Evolutionary conservation across 352 stramenopile species (phyloP).

Genomic region (Plasmopara halstedii): DNA sequence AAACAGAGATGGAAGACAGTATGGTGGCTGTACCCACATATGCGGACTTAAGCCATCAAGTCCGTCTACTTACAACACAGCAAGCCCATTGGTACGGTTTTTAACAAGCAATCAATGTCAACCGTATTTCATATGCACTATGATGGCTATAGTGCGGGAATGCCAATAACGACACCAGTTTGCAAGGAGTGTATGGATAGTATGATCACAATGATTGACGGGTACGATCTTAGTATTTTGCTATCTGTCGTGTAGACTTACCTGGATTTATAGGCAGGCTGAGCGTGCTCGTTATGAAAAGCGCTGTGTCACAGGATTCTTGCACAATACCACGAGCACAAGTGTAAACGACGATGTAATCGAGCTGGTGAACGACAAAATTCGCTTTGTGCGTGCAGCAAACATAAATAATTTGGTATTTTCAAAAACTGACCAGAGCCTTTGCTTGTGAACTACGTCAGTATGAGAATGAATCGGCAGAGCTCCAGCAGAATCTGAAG

Average conservation of each 20-base stretch:
- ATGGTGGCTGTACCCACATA: conserved; percentile 57
- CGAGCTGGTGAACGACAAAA: conserved; percentile 64
- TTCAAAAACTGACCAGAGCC: background rate
- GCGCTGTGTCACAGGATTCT: conserved; percentile 41
- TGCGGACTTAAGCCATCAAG: conserved; percentile 65
- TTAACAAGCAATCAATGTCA: background rate
- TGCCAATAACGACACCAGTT: conserved; percentile 51
- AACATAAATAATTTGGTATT: background rate
- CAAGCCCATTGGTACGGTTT: conserved; percentile 56
- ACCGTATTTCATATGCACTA: background rate
- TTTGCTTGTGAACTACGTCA: conserved; percentile 10
- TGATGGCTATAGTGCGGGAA: conserved; percentile 30
- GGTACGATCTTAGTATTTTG: conserved; percentile 14
- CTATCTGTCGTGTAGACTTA: background rate
- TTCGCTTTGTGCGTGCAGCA: conserved; percentile 44
- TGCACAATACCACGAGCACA: conserved; percentile 44
- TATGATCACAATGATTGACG: conserved; percentile 69
- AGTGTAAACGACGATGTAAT: conserved; percentile 46
- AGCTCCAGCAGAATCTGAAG: conserved; percentile 48
- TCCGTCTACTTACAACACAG: conserved; percentile 59
- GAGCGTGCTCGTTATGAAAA: conserved; percentile 73
- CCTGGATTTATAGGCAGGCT: conserved; percentile 29
- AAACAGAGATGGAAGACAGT: conserved; percentile 37
- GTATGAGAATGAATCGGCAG: conserved; percentile 62
- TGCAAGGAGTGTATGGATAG: conserved; percentile 72